Evolutionary conservation across 768 basidiomycete species (phyloP).

Genomic region (Tricholoma sp.): DNA sequence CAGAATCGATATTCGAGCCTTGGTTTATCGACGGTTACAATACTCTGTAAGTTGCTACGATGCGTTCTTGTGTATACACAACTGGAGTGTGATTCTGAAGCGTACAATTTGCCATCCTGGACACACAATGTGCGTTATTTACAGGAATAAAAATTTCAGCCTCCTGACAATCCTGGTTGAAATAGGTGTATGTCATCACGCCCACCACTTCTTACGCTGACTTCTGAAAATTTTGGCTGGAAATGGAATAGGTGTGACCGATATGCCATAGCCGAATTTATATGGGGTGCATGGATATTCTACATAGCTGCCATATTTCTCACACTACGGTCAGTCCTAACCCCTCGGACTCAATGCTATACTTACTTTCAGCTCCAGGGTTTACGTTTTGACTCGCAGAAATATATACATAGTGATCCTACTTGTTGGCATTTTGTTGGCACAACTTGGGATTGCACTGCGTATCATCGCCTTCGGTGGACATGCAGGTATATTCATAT

Average conservation of each 20-base stretch:
- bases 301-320: slow-evolving; percentile 16
- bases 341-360: background rate
- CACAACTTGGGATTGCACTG: background rate
- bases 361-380: slow-evolving; percentile 3
- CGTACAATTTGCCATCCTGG: slow-evolving; percentile 11
- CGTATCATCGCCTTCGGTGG: background rate
- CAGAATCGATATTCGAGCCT: slow-evolving; percentile 18
- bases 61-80: background rate
- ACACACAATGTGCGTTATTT: slow-evolving; percentile 4
- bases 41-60: slow-evolving; percentile 9
- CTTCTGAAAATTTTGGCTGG: background rate
- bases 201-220: no score
- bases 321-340: slow-evolving; percentile 9
- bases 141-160: background rate
- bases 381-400: slow-evolving; percentile 14
- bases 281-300: slow-evolving; percentile 15
- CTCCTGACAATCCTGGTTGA: background rate
- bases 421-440: background rate
- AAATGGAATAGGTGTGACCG: slow-evolving; percentile 11
- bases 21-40: slow-evolving; percentile 8
- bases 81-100: slow-evolving; percentile 1
- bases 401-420: slow-evolving; percentile 9
- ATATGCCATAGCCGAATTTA: slow-evolving; percentile 13
- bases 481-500: background rate
- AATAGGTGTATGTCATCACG: background rate